These are phyloP conservation scores for Phytophthora nicotianae DNA, from an alignment of 352 stramenopile species.

Conservation along the genomic window DNA sequence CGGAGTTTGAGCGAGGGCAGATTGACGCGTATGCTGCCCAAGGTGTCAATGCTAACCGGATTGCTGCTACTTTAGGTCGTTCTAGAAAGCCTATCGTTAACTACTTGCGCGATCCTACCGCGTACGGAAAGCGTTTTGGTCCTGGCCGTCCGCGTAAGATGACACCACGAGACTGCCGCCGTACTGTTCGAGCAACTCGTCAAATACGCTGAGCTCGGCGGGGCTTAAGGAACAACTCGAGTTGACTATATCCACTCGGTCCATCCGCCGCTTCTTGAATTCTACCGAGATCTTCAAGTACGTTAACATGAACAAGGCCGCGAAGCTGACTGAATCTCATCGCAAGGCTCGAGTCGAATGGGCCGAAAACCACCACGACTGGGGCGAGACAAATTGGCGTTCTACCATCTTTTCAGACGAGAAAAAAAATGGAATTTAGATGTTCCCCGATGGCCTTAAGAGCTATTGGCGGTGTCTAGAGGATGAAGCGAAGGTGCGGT, in stretches of 20 bases:
- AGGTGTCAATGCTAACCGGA: background rate
- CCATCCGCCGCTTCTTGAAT: conserved; percentile 2
- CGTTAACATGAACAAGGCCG: conserved; percentile 13
- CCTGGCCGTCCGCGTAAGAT: background rate
- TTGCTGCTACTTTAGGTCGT: background rate
- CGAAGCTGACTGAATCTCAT: conserved; percentile 5
- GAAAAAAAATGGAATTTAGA: conserved; percentile 14
- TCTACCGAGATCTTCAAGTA: conserved; percentile 14
- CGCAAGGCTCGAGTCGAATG: background rate
- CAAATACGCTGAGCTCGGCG: conserved; percentile 7
- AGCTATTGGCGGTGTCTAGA: background rate
- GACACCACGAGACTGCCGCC: background rate
- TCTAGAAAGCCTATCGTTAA: background rate
- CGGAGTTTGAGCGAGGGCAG: background rate
- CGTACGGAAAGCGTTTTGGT: background rate
- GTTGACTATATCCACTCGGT: conserved; percentile 1
- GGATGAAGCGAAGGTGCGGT: background rate
- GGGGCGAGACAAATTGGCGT: conserved; percentile 7
- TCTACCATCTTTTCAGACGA: conserved; percentile 9
- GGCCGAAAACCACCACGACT: conserved; percentile 2
- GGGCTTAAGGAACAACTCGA: conserved; percentile 1
- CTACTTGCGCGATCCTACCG: conserved; percentile 1
- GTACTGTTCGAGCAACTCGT: background rate
- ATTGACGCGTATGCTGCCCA: background rate
- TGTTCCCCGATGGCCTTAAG: conserved; percentile 3